A percentile compares a stretch with the other conserved stretches of the same genome.
These are phyloP conservation scores for Pestalotiopsis sp. DNA, from an alignment of 2,329 filamentous ascomycete species.

Conservation along the genomic window DNA sequence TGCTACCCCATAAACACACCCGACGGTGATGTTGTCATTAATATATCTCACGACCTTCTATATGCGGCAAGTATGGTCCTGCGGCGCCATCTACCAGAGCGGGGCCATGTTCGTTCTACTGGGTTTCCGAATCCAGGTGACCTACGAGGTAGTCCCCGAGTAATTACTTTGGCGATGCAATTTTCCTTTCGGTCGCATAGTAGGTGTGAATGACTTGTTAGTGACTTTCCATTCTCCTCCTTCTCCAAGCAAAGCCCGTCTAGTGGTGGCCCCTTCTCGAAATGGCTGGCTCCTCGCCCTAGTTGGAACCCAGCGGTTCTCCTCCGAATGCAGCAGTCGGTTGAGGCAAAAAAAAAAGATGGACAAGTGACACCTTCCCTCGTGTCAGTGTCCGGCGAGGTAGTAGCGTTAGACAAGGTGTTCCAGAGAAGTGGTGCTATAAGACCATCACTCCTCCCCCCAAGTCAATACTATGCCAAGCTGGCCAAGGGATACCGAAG, in stretches of 20 bases:
- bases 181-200: background rate
- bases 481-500: constrained; percentile 3
- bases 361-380: constrained; percentile 1
- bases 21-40: background rate
- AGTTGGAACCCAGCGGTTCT: background rate
- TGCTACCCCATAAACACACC: background rate
- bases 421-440: background rate
- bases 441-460: background rate
- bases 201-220: background rate
- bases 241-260: background rate
- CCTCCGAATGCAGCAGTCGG: background rate
- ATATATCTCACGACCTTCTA: background rate
- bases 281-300: background rate
- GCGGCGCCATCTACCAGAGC: background rate
- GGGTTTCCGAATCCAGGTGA: background rate
- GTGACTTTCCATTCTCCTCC: background rate
- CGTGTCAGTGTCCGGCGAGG: background rate
- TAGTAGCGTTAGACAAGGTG: background rate
- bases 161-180: background rate
- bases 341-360: background rate
- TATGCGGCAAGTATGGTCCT: background rate
- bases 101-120: background rate
- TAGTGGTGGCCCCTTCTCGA: background rate
- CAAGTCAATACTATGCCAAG: background rate
- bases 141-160: background rate